These are phyloP conservation scores for Penicillium bovifimosum DNA, from an alignment of 495 filamentous ascomycete species.

Conservation along the genomic window DNA sequence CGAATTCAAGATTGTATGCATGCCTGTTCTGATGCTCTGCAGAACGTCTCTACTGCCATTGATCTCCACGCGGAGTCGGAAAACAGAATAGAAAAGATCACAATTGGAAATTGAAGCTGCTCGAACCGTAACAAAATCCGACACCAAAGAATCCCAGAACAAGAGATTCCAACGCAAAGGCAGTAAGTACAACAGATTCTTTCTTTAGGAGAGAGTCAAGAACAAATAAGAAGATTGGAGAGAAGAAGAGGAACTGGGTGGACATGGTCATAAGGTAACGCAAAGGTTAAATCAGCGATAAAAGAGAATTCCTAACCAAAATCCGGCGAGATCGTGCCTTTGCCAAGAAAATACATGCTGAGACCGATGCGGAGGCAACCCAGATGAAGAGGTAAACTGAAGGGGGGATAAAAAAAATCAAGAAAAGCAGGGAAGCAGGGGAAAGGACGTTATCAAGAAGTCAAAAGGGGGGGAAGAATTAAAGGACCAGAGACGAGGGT, in stretches of 20 bases:
- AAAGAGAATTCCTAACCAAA: conserved; percentile 33
- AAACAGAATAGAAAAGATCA: conserved; percentile 7
- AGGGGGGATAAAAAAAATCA: conserved; percentile 14
- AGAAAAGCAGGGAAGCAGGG: conserved; percentile 28
- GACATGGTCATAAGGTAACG: conserved; percentile 18
- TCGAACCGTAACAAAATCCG: conserved; percentile 21
- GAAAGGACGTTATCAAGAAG: conserved; percentile 24
- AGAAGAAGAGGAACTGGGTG: conserved; percentile 14
- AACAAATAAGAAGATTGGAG: conserved; percentile 24
- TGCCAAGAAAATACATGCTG: conserved; percentile 35
- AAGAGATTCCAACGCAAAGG: conserved; percentile 17
- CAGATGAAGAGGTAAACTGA: conserved; percentile 21
- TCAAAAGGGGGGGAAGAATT: conserved; percentile 12
- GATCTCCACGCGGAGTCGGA: neutral
- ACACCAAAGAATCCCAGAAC: conserved; percentile 20
- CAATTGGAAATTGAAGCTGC: conserved; percentile 26
- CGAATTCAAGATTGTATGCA: too few species aligned
- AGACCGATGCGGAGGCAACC: conserved; percentile 32
- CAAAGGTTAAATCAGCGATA: conserved; percentile 16
- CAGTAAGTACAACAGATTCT: conserved; percentile 30
- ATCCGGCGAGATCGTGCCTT: conserved; percentile 29
- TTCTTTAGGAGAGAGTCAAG: conserved; percentile 22
- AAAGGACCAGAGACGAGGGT: conserved; percentile 6
- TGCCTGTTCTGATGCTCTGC: too few species aligned
- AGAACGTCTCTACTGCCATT: too few species aligned